Evolutionary conservation across 2,329 filamentous ascomycete genomes (phyloP).

Genomic region (Ascochyta lentis): DNA sequence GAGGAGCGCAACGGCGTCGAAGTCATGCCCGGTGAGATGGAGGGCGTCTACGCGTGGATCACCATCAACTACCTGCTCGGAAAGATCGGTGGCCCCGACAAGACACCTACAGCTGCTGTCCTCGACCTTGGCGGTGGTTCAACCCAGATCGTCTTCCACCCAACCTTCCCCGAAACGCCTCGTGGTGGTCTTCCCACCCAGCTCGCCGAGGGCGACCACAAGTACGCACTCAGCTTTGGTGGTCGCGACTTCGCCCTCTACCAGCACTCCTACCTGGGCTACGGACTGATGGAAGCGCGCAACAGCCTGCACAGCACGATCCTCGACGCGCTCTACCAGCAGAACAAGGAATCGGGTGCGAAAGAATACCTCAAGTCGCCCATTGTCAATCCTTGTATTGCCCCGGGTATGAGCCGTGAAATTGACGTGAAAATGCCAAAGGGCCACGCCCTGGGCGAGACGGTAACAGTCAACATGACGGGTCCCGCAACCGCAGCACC

Average conservation of each 20-base stretch:
- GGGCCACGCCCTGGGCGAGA: constrained; percentile 68
- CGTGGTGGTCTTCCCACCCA: constrained; percentile 83
- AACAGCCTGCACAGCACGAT: constrained; percentile 81
- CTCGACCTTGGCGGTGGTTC: constrained; percentile 97
- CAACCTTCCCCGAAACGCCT: constrained; percentile 78
- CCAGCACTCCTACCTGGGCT: constrained; percentile 97
- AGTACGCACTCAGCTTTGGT: constrained; percentile 89
- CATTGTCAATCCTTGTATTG: constrained; percentile 84
- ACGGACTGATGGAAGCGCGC: constrained; percentile 93
- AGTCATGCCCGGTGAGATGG: constrained; percentile 97
- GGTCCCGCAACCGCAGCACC: constrained; percentile 78
- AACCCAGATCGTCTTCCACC: constrained; percentile 98
- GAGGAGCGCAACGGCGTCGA: constrained; percentile 85
- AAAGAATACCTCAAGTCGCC: constrained; percentile 71
- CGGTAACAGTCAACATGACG: constrained; percentile 81
- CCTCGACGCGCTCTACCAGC: constrained; percentile 72
- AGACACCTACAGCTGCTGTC: constrained; percentile 88
- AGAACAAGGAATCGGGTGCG: constrained; percentile 59
- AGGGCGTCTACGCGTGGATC: constrained; percentile 99
- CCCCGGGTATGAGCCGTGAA: constrained; percentile 76
- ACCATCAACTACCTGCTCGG: constrained; percentile 98
- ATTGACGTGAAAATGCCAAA: constrained; percentile 75
- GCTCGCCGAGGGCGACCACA: constrained; percentile 90
- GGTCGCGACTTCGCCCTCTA: constrained; percentile 91
- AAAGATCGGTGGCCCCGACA: constrained; percentile 93